Conservation (phyloP, 2,329 filamentous ascomycete species). For the Simplicillium aogashimaense region DNA sequence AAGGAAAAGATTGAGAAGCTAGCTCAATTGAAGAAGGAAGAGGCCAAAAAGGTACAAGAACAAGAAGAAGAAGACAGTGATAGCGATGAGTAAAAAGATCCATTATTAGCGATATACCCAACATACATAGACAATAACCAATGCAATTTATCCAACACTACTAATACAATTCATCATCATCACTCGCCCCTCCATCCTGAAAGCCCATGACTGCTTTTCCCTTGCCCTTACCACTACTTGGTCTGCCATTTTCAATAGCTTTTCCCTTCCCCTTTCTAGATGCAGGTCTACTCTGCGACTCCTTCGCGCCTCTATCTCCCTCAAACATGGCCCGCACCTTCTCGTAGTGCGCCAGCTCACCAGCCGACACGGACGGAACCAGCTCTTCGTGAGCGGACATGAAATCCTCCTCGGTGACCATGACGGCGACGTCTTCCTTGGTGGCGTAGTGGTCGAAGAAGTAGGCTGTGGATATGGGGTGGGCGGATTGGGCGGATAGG, state of each 20-base stretch:
- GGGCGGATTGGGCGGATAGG: slow-evolving; percentile 49
- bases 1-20: slow-evolving; percentile 4
- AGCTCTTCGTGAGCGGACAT: slow-evolving; percentile 70
- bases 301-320: slow-evolving; percentile 33
- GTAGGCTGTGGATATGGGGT: slow-evolving; percentile 62
- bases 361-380: slow-evolving; percentile 85
- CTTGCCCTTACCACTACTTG: slow-evolving; percentile 20
- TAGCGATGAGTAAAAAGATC: slow-evolving; percentile 9
- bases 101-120: no score
- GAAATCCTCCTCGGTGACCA: slow-evolving; percentile 87
- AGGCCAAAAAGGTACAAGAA: slow-evolving; percentile 5
- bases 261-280: no score
- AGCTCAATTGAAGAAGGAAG: not conserved
- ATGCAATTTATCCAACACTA: not conserved
- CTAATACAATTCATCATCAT: slow-evolving; percentile 48
- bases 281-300: slow-evolving; percentile 24
- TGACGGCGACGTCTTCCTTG: slow-evolving; percentile 72
- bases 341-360: slow-evolving; percentile 88
- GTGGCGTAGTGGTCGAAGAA: slow-evolving; percentile 92
- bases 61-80: slow-evolving; percentile 7
- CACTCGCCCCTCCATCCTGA: slow-evolving; percentile 42
- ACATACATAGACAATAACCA: not conserved
- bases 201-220: slow-evolving; percentile 44
- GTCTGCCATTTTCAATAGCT: no score
- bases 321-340: slow-evolving; percentile 77